Conservation (phyloP, 169 alveolate species). For the Cryptosporidium meleagridis region DNA sequence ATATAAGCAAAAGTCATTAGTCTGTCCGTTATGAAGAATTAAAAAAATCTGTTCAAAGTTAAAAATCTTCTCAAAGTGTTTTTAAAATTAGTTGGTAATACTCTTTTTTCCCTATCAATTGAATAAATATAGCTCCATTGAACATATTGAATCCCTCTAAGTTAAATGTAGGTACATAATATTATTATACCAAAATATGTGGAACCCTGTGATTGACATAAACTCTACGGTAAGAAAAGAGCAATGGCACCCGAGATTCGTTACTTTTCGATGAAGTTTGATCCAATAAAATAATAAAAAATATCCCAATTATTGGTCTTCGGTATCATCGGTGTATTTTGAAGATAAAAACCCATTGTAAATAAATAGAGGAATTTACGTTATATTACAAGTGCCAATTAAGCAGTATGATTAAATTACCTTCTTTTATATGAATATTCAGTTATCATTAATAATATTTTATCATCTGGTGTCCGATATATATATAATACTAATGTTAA, state of each 20-base stretch:
- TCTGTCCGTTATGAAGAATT: background rate
- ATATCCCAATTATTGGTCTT: slow-evolving; percentile 51
- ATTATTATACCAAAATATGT: background rate
- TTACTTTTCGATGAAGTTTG: slow-evolving; percentile 69
- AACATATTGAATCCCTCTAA: no score
- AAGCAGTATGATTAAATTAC: no score
- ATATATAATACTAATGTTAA: background rate
- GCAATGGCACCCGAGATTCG: slow-evolving; percentile 76
- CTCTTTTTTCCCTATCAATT: background rate
- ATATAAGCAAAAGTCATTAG: background rate
- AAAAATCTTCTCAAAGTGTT: background rate
- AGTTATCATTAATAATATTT: background rate
- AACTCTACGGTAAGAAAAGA: slow-evolving; percentile 41
- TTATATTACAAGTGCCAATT: background rate
- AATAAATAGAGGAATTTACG: no score
- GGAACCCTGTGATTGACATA: slow-evolving; percentile 76
- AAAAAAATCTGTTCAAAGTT: background rate
- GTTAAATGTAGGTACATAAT: background rate
- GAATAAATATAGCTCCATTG: background rate
- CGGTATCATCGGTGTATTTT: slow-evolving; percentile 58
- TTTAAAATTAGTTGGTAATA: no score
- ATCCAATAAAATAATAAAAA: slow-evolving; percentile 28
- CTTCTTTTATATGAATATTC: no score
- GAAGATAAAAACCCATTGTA: no score
- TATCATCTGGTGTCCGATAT: background rate